These are phyloP conservation scores for Cicer arietinum DNA, from an alignment of 306 rosid species.

Conservation along the genomic window DNA sequence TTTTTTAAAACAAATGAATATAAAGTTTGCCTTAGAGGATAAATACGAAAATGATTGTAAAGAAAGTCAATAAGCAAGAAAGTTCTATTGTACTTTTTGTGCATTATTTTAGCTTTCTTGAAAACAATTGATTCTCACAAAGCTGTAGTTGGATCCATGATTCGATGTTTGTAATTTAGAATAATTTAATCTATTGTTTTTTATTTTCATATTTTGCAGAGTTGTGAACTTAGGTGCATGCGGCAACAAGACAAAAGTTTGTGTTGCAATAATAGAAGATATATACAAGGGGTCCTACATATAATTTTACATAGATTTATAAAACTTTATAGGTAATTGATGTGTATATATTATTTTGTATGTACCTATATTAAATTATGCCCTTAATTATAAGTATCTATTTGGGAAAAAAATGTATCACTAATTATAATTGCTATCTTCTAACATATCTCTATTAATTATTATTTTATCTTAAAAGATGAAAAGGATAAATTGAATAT, in stretches of 20 bases:
- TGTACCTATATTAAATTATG: no score
- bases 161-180: conserved; percentile 13
- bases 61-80: not conserved
- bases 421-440: no score
- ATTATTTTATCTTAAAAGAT: no score
- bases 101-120: not conserved
- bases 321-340: no score
- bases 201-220: not conserved
- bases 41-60: conserved; percentile 23
- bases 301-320: no score
- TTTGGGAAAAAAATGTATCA: no score
- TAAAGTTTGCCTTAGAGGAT: not conserved
- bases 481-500: no score
- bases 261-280: conserved; percentile 22
- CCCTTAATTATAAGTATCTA: no score
- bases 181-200: not conserved
- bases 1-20: not conserved
- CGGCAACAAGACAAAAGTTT: conserved; percentile 23
- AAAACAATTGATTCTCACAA: conserved; percentile 9
- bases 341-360: no score
- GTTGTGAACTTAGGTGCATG: conserved; percentile 10
- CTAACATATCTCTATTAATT: no score
- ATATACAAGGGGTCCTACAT: no score
- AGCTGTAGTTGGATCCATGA: conserved; percentile 23
- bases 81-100: conserved; percentile 23